Evolutionary conservation across 352 stramenopile genomes (phyloP).

Genomic region (Phytophthora fragariaefolia): DNA sequence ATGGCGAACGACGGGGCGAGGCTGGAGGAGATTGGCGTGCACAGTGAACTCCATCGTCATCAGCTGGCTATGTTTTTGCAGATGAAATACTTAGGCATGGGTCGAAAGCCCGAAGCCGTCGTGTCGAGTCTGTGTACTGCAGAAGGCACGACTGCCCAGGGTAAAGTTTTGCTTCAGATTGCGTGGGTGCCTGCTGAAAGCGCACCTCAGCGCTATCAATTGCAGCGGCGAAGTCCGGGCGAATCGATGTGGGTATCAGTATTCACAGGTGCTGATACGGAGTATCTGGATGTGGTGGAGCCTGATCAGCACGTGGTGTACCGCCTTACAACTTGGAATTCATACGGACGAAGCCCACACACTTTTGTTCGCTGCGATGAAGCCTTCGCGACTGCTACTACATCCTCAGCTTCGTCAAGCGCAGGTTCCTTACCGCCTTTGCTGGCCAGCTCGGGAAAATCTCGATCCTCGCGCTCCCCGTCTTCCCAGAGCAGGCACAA

Average conservation of each 20-base stretch:
- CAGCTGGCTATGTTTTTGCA: slow-evolving; percentile 86
- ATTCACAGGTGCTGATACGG: slow-evolving; percentile 67
- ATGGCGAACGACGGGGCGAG: slow-evolving; percentile 84
- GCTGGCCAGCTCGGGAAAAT: slow-evolving; percentile 27
- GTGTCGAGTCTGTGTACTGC: slow-evolving; percentile 49
- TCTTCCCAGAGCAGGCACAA: slow-evolving; percentile 33
- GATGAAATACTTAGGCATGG: slow-evolving; percentile 85
- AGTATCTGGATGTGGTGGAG: slow-evolving; percentile 75
- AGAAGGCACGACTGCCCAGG: slow-evolving; percentile 29
- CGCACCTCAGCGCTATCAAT: slow-evolving; percentile 65
- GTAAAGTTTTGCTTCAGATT: slow-evolving; percentile 59
- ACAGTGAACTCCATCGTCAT: slow-evolving; percentile 74
- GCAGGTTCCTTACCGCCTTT: slow-evolving; percentile 9
- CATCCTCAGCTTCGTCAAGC: slow-evolving; percentile 16
- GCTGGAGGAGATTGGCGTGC: slow-evolving; percentile 75
- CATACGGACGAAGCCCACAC: slow-evolving; percentile 74
- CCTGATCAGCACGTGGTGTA: slow-evolving; percentile 68
- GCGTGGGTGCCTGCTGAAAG: slow-evolving; percentile 60
- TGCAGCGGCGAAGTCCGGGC: slow-evolving; percentile 71
- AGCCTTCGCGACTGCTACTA: slow-evolving; percentile 11
- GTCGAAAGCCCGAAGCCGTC: slow-evolving; percentile 57
- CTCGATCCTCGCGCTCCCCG: slow-evolving; percentile 33
- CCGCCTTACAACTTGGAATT: slow-evolving; percentile 84
- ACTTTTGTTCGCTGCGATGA: slow-evolving; percentile 65
- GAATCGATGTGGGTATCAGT: slow-evolving; percentile 64